A percentile compares a stretch with the other conserved stretches of the same genome.
phyloP scores from a whole-genome alignment of 2,329 filamentous ascomycete genomes.

The Cordyceps cateniannulata region DNA sequence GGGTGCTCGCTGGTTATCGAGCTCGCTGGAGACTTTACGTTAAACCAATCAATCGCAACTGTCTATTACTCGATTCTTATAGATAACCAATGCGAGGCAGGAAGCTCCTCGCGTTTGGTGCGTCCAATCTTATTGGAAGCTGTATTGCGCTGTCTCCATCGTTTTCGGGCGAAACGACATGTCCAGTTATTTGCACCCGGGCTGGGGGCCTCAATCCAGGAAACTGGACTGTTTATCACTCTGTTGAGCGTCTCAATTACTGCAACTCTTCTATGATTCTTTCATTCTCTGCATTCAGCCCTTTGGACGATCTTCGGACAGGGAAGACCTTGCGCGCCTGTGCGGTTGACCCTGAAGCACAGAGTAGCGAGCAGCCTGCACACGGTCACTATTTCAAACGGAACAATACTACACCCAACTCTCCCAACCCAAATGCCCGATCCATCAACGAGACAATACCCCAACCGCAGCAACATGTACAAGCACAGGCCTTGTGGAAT shows the following conservation, averaged over 20 bases:
- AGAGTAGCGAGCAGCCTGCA: too few species aligned
- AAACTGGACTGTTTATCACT: slow-evolving; percentile 5
- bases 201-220: background rate
- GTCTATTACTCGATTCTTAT: too few species aligned
- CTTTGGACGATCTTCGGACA: background rate
- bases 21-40: too few species aligned
- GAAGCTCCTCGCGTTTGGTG: too few species aligned
- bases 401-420: slow-evolving; percentile 11
- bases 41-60: too few species aligned
- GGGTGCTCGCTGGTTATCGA: too few species aligned
- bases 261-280: background rate
- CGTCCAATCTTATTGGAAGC: background rate
- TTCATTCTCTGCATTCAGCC: background rate
- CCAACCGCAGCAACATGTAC: background rate
- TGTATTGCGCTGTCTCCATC: background rate
- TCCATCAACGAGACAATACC: background rate
- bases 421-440: background rate
- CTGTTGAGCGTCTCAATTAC: background rate
- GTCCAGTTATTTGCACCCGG: background rate
- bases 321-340: background rate
- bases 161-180: background rate
- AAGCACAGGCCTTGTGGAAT: slow-evolving; percentile 14
- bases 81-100: too few species aligned
- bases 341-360: background rate
- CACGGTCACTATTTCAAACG: slow-evolving; percentile 12